Evolutionary conservation across 1,284 basidiomycete genomes (phyloP), one percentile per base, ranked within the genome.

Genomic region (Pseudozyma pruni): DNA sequence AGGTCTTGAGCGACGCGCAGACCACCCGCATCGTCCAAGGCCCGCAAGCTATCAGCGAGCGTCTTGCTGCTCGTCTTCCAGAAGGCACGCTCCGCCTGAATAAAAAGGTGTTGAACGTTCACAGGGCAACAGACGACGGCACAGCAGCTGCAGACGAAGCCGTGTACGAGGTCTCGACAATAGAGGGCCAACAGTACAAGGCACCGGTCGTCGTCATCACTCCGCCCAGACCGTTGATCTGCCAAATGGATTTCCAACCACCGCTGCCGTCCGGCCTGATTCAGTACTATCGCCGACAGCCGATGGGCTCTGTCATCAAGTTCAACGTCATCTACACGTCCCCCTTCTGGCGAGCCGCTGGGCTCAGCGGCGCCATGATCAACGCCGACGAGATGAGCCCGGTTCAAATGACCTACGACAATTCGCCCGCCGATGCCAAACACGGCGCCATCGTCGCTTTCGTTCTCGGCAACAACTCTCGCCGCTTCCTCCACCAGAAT

Each of bases 291-390:
- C 57, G 64, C 37, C 57, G 64, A n/a, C 62, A 67, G 48, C 69
- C 69, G 4, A 72, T 72, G 69, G 69, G 64, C 9, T 67, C 62
- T 4, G 58, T 42, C 4, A 67, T 67, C 62, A 72, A 72, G 55
- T 63, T 54, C 58, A 72, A 67, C 43, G 31, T 67, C 27, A 31
- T 63, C 55, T 72, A 72, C 34, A 4, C 52, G 14, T 55, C 47
- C 16, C 69, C 69, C n/a, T 72, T 72, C 42, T 72, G 64, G 69
- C 33, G 69, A 29, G 40, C 44, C 16, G 52, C 51, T 2, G 64
- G 64, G 20, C 53, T 67, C 29, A 72, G 31, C 22, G 69, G 69
- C 27, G 44, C 52, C 27, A 56, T 57, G 57, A 60, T 67, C 64
- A 68, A 68, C 41, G 57, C 64, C 8, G 68, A 71, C 38, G 48